Evolutionary conservation across 306 rosid genomes (phyloP).

Genomic region (Cicer yamashitae): DNA sequence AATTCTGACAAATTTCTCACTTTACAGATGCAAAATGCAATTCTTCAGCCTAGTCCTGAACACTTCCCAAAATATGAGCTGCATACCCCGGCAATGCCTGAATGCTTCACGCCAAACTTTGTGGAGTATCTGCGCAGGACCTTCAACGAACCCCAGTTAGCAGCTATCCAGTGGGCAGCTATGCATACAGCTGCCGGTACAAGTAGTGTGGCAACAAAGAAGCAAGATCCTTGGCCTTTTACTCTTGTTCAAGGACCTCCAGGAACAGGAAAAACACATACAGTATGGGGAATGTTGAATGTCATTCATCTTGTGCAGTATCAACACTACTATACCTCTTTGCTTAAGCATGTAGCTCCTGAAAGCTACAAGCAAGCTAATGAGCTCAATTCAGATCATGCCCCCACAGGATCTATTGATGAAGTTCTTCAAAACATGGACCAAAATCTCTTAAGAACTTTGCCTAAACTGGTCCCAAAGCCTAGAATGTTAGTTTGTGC

Average conservation of each 20-base stretch:
- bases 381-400: slow-evolving; percentile 75
- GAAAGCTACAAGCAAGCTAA: slow-evolving; percentile 96
- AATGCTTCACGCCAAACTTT: slow-evolving; percentile 90
- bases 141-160: slow-evolving; percentile 92
- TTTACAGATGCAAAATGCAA: slow-evolving; percentile 92
- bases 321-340: slow-evolving; percentile 95
- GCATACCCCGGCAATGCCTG: slow-evolving; percentile 94
- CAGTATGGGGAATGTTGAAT: slow-evolving; percentile 99
- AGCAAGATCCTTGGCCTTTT: slow-evolving; percentile 99
- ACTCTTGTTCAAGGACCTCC: slow-evolving; percentile 99
- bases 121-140: slow-evolving; percentile 83
- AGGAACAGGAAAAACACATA: slow-evolving; percentile 99
- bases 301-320: slow-evolving; percentile 99
- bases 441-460: slow-evolving; percentile 89
- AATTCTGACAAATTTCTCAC: slow-evolving; percentile 42
- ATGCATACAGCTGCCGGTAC: slow-evolving; percentile 99
- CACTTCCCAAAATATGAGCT: slow-evolving; percentile 97
- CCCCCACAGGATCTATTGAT: slow-evolving; percentile 82
- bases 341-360: slow-evolving; percentile 95
- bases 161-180: slow-evolving; percentile 99
- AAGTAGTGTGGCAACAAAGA: slow-evolving; percentile 74
- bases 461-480: slow-evolving; percentile 93
- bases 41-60: slow-evolving; percentile 95
- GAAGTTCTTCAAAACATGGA: slow-evolving; percentile 99
- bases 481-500: slow-evolving; percentile 99